Conservation (phyloP, 2,329 filamentous ascomycete species). For the Diaporthe helianthi region DNA sequence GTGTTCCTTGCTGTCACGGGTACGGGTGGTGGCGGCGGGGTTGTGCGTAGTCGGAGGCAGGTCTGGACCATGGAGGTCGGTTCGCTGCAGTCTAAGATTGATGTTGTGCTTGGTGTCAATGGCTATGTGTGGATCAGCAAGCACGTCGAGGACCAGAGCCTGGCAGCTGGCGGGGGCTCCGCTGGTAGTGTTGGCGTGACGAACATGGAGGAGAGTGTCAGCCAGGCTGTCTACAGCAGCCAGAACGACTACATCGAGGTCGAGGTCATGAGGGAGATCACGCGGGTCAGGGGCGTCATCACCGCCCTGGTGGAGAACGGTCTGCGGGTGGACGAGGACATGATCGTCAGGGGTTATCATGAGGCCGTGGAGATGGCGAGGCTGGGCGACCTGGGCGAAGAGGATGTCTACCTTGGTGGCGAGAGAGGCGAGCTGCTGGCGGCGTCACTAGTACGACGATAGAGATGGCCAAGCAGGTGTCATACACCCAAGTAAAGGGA, state of each 20-base stretch:
- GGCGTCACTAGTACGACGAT: slow-evolving; percentile 46
- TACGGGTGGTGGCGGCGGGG: slow-evolving; percentile 83
- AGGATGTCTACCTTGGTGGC: slow-evolving; percentile 66
- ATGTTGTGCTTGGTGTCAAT: slow-evolving; percentile 92
- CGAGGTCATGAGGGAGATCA: slow-evolving; percentile 86
- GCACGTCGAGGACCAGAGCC: slow-evolving; percentile 70
- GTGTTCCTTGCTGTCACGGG: slow-evolving; percentile 85
- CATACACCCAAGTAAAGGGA: too few species aligned
- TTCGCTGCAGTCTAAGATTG: slow-evolving; percentile 66
- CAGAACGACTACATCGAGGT: slow-evolving; percentile 87
- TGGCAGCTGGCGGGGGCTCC: slow-evolving; percentile 52
- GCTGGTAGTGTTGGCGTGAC: slow-evolving; percentile 74
- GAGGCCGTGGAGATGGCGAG: slow-evolving; percentile 79
- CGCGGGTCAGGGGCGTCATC: slow-evolving; percentile 81
- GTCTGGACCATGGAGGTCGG: slow-evolving; percentile 78
- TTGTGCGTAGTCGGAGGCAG: slow-evolving; percentile 84
- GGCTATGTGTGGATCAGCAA: slow-evolving; percentile 96
- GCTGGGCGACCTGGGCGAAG: slow-evolving; percentile 61
- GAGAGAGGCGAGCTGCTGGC: slow-evolving; percentile 61
- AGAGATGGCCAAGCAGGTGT: neutral
- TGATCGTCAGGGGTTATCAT: slow-evolving; percentile 81
- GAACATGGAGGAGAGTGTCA: slow-evolving; percentile 85
- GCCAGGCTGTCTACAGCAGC: slow-evolving; percentile 87
- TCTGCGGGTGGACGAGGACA: slow-evolving; percentile 87
- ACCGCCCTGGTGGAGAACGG: slow-evolving; percentile 82